Percentiles rank a stretch among this genome's conserved stretches.
phyloP scores from a whole-genome alignment of 352 stramenopile genomes.

The Phytophthora megakarya region DNA sequence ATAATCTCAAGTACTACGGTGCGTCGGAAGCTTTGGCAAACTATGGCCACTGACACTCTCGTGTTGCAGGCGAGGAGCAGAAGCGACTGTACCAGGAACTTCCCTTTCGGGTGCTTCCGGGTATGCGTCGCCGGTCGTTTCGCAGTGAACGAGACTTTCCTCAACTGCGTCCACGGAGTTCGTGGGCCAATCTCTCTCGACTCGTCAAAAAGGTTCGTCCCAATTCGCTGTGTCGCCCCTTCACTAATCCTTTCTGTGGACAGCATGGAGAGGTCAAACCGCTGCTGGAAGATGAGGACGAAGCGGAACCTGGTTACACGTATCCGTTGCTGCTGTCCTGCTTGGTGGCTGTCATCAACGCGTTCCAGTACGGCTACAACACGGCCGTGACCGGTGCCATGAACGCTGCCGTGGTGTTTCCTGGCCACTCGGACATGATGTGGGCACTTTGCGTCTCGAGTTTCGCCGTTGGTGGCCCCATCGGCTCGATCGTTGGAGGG shows the following conservation, averaged over 20 bases:
- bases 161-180: slow-evolving; percentile 55
- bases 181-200: slow-evolving; percentile 57
- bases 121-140: slow-evolving; percentile 71
- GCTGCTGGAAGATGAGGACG: slow-evolving; percentile 46
- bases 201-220: slow-evolving; percentile 40
- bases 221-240: neutral
- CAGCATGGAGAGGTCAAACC: slow-evolving; percentile 67
- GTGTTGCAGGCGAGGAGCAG: slow-evolving; percentile 58
- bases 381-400: slow-evolving; percentile 68
- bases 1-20: slow-evolving; percentile 76
- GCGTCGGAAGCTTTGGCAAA: neutral
- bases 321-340: slow-evolving; percentile 62
- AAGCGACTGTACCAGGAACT: slow-evolving; percentile 74
- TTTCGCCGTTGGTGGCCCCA: slow-evolving; percentile 62
- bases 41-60: neutral
- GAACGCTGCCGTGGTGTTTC: slow-evolving; percentile 56
- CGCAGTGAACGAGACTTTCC: slow-evolving; percentile 65
- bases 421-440: slow-evolving; percentile 57
- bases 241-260: neutral
- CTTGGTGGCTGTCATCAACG: slow-evolving; percentile 62
- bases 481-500: slow-evolving; percentile 58
- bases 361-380: slow-evolving; percentile 80
- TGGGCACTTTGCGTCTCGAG: slow-evolving; percentile 69
- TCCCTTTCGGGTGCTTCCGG: slow-evolving; percentile 61
- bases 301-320: slow-evolving; percentile 65